Evolutionary conservation across 768 basidiomycete species (phyloP).

Genomic region (Mycena polygramma): DNA sequence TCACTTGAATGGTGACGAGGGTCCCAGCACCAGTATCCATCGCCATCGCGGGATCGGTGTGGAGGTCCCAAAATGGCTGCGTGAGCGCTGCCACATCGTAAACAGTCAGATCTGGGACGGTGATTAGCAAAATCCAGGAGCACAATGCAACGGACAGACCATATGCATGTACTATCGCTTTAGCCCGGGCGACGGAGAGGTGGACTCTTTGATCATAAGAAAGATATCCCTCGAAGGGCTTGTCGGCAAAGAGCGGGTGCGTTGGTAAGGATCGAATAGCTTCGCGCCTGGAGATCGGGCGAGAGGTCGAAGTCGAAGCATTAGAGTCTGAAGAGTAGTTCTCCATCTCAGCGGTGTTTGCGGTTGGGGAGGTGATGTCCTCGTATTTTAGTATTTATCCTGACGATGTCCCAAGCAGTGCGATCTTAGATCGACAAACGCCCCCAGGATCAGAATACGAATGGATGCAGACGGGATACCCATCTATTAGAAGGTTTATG

Average conservation of each 20-base stretch:
- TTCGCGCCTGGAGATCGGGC: constrained; percentile 4
- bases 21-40: constrained; percentile 19
- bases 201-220: constrained; percentile 13
- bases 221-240: constrained; percentile 18
- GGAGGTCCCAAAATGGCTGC: constrained; percentile 17
- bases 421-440: not conserved
- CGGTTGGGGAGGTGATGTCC: not conserved
- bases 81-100: constrained; percentile 7
- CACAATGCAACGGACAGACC: not conserved
- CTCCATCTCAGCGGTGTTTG: not conserved
- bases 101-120: not conserved
- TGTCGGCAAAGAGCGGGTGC: constrained; percentile 12
- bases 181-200: constrained; percentile 11
- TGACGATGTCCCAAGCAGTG: not conserved
- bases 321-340: not conserved
- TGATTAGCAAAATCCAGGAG: not conserved
- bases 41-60: constrained; percentile 5
- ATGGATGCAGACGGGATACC: too few relatives aligned
- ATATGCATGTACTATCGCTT: constrained; percentile 8
- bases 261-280: constrained; percentile 8
- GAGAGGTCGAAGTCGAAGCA: not conserved
- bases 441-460: too few relatives aligned
- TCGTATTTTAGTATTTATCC: not conserved
- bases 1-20: constrained; percentile 20
- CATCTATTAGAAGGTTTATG: too few relatives aligned